Evolutionary conservation across 768 basidiomycete genomes (phyloP).

Genomic region (Russula virescens): DNA sequence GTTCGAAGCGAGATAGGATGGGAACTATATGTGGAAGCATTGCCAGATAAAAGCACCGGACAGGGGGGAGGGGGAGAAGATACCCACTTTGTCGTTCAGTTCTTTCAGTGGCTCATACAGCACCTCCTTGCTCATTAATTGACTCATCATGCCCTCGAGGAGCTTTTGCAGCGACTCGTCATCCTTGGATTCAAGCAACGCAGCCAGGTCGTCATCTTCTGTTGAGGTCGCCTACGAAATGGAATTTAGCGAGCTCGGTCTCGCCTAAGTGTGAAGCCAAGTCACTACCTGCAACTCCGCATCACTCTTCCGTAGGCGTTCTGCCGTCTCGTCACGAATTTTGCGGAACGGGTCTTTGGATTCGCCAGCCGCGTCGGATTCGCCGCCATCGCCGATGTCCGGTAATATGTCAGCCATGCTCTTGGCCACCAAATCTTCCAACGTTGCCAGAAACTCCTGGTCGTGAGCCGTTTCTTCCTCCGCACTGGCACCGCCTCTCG

Average conservation of each 20-base stretch:
- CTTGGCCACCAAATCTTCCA: constrained; percentile 67
- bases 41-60: neutral
- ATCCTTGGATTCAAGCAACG: constrained; percentile 45
- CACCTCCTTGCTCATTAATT: constrained; percentile 75
- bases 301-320: constrained; percentile 67
- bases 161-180: constrained; percentile 52
- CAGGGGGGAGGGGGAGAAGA: constrained; percentile 4
- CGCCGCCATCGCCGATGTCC: constrained; percentile 18
- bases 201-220: constrained; percentile 43
- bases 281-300: constrained; percentile 41
- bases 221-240: constrained; percentile 28
- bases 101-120: constrained; percentile 87
- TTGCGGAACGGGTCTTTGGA: constrained; percentile 52
- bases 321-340: constrained; percentile 65
- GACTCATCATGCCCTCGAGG: constrained; percentile 76
- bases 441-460: constrained; percentile 44
- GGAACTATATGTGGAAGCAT: constrained; percentile 49
- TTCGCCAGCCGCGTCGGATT: constrained; percentile 13
- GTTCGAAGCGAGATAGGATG: constrained; percentile 60
- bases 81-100: constrained; percentile 56
- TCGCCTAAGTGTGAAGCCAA: neutral
- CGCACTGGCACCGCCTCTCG: constrained; percentile 19
- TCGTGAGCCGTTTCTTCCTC: constrained; percentile 33
- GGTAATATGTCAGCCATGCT: constrained; percentile 41
- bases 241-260: neutral